Base-by-base conservation (phyloP, 768 basidiomycete genomes). In the Coprinopsis sp. region DNA sequence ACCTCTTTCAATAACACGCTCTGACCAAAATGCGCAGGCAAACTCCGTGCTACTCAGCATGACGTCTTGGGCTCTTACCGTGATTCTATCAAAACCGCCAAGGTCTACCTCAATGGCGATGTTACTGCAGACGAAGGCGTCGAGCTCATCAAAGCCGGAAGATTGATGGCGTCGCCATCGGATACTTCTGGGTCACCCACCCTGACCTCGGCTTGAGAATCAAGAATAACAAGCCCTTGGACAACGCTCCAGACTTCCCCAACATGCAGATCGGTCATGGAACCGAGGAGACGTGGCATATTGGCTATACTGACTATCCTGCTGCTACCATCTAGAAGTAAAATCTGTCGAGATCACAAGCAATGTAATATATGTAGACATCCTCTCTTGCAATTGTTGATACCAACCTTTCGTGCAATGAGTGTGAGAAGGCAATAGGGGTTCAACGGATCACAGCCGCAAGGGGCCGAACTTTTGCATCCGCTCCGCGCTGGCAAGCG, bases 91-190 rank as follows among this genome's bases (percentile, higher is more conserved):
- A 57, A 55, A 49, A 53, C 57, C 24, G 37, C 58, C 1, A 54
- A 52, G 28, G 5, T 53, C 13, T 47, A 54, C 39, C n/a, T 56
- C 19, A 60, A 57, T 33, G 47, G 33, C 1, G 53, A 30, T 2
- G 45, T 60, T 14, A 49, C 42, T 1, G 40, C 49, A 7, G 56
- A 57, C n/a, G 71, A 72, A 51, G 71, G 66, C 3, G 63, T 64
- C 13, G 43, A 54, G 47, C 60, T 72, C 24, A 51, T 74, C 11
- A 34, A 55, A 5, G 52, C 54, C 6, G 65, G 67, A 63, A 67
- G 33, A 57, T 62, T 12, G 70, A 72, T 37, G 70, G 56, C 2
- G 60, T 66, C 4, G 55, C 60, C 39, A 64, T 73, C 30, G 71
- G 73, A 2, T 55, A 65, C 41, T 45, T 54, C 28, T 69, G 58